Percentiles rank a stretch among this genome's conserved stretches.
phyloP scores from a whole-genome alignment of 208 protist species.

The Lotmaria passim region DNA sequence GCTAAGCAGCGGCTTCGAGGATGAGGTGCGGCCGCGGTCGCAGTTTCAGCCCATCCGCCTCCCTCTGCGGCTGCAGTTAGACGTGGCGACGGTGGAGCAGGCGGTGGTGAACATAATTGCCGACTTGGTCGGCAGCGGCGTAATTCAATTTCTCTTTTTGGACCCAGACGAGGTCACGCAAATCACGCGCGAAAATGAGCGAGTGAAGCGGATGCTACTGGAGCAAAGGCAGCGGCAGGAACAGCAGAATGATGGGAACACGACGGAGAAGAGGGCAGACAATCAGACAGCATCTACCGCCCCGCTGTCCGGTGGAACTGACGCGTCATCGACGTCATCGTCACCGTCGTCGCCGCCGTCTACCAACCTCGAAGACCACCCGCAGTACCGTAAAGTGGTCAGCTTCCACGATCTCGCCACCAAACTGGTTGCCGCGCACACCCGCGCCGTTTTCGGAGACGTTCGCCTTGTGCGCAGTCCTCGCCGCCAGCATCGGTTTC shows the following conservation, averaged over 20 bases:
- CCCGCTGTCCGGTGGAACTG: not conserved
- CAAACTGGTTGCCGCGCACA: slow-evolving; percentile 23
- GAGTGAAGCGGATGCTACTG: slow-evolving; percentile 12
- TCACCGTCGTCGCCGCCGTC: not conserved
- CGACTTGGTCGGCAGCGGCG: slow-evolving; percentile 20
- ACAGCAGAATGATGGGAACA: not conserved
- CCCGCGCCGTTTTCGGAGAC: slow-evolving; percentile 14
- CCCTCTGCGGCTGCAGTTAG: slow-evolving; percentile 18
- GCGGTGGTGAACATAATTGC: slow-evolving; percentile 22
- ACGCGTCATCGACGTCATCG: not conserved
- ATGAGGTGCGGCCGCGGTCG: slow-evolving; percentile 22
- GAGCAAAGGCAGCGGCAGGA: slow-evolving; percentile 12
- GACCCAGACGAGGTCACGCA: slow-evolving; percentile 17
- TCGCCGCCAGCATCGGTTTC: not conserved
- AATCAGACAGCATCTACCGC: not conserved
- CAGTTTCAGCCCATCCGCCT: slow-evolving; percentile 21
- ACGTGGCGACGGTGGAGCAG: slow-evolving; percentile 21
- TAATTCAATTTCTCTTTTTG: slow-evolving; percentile 28
- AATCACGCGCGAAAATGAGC: slow-evolving; percentile 18
- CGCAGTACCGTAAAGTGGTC: slow-evolving; percentile 26
- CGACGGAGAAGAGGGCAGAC: not conserved
- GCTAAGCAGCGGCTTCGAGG: slow-evolving; percentile 14
- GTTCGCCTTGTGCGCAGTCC: not conserved
- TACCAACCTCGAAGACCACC: slow-evolving; percentile 17
- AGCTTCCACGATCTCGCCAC: slow-evolving; percentile 27